phyloP scores from a whole-genome alignment of 2,329 filamentous ascomycete genomes.

The Cladosporium oxysporum region DNA sequence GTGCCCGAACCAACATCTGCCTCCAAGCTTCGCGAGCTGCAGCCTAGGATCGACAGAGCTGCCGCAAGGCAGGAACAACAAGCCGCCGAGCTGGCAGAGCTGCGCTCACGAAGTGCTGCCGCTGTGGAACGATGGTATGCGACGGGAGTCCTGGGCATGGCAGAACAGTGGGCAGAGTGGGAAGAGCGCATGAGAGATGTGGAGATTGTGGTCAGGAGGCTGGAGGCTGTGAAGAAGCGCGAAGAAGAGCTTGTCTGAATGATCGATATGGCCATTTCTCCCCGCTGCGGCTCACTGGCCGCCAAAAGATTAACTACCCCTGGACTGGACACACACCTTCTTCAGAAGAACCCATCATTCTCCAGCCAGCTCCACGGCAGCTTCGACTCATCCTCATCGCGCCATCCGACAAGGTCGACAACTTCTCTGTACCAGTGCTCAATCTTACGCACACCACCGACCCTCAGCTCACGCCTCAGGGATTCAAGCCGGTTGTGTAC shows the following conservation, averaged over 20 bases:
- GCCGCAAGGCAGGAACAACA: constrained; percentile 64
- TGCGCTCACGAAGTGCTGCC: constrained; percentile 63
- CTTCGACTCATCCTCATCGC: neutral
- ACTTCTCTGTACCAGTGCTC: constrained; percentile 16
- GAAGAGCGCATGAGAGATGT: constrained; percentile 67
- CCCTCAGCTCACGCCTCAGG: neutral
- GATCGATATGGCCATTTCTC: neutral
- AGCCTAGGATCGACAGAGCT: constrained; percentile 63
- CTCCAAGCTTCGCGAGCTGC: constrained; percentile 58
- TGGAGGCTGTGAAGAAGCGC: constrained; percentile 58
- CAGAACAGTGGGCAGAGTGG: constrained; percentile 69
- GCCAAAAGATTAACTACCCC: neutral
- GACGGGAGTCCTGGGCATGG: constrained; percentile 66
- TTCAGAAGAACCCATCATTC: constrained; percentile 3
- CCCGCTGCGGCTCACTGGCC: neutral
- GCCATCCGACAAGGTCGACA: constrained; percentile 2
- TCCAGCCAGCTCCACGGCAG: constrained; percentile 10
- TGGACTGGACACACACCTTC: neutral
- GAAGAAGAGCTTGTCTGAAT: constrained; percentile 48
- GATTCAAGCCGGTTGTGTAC: neutral
- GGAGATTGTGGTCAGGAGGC: constrained; percentile 66
- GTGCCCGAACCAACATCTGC: constrained; percentile 46
- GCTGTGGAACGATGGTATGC: constrained; percentile 67
- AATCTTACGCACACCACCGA: neutral
- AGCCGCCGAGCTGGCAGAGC: constrained; percentile 61